Base-by-base conservation (phyloP, 768 basidiomycete genomes). In the Agrocybe pediades region DNA sequence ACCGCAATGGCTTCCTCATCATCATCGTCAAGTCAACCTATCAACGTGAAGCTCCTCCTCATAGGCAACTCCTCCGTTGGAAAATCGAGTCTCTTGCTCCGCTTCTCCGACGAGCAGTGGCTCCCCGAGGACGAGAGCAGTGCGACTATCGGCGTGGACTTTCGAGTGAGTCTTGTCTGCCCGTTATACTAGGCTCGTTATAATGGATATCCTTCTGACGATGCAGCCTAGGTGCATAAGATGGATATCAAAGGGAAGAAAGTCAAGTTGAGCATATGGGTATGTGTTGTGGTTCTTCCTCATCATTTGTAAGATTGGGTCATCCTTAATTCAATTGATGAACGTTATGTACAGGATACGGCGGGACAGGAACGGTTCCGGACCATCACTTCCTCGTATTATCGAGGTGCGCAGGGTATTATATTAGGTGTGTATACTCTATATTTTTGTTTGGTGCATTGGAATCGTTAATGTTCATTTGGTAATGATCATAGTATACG, bases 21-120 rank as follows among this genome's bases (percentile, higher is more conserved):
- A 49, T 62, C 62, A 27, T 46, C 64, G 46, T 55, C 62, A 61
- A 67, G 61, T 41, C 73, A 55, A 39, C 80, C 83, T 7, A 76
- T 90, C 41, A 93, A 92, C 51, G 84, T 88, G 67, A 94, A 94
- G 71, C 79, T 94, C 2, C 80, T 94, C 8, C 77, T 94, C 26
- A 93, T 93, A 46, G 90, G 90, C 29, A 92, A 92, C 65, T 88
- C 90, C 9, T 91, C 89, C 3, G 96, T 98, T 15, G 96, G 96
- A 62, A 92, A 95, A 78, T 92, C 90, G 57, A 94, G 92, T 61
- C 76, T 98, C 13, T 70, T 98, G 3, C 75, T 98, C 8, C 83
- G 96, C n/a, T 98, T 98, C 76, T 95, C 95, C 2, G 95, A 98
- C 66, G 91, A 96, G 72, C 90, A 92, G 62, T 98, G 95, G 88